Evolutionary conservation across 2,329 filamentous ascomycete species (phyloP).

Genomic region (Pseudogymnoascus sp.): DNA sequence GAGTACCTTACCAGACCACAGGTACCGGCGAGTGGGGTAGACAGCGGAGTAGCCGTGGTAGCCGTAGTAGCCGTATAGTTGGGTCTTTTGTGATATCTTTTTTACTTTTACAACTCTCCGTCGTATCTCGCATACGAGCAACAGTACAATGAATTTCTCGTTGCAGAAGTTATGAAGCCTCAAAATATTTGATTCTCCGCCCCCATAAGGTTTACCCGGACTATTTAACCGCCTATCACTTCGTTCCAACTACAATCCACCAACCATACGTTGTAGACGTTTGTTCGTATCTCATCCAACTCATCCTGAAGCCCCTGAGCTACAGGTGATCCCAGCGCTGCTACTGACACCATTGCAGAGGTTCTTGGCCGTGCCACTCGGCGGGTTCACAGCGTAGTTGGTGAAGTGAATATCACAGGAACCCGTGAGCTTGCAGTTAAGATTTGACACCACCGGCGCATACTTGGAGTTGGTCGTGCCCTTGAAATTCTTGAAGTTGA

Average conservation of each 20-base stretch:
- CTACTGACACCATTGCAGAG: slow-evolving; percentile 29
- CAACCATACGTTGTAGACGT: background rate
- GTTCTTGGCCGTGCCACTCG: slow-evolving; percentile 27
- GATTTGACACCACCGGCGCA: slow-evolving; percentile 28
- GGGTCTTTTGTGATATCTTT: background rate
- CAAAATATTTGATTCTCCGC: background rate
- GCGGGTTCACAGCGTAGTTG: slow-evolving; percentile 28
- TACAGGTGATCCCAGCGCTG: slow-evolving; percentile 27
- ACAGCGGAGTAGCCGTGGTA: background rate
- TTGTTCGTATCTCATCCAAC: background rate
- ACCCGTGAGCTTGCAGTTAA: slow-evolving; percentile 31
- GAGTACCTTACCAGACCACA: background rate
- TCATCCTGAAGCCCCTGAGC: slow-evolving; percentile 29
- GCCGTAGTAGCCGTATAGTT: background rate
- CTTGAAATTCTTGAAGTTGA: slow-evolving; percentile 31
- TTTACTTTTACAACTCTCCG: background rate
- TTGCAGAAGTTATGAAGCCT: background rate
- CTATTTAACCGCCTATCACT: background rate
- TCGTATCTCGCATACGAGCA: background rate
- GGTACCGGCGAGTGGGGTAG: background rate
- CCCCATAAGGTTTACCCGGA: background rate
- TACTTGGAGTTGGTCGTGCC: slow-evolving; percentile 33
- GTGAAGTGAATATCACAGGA: slow-evolving; percentile 31
- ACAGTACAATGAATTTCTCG: background rate
- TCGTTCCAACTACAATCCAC: background rate